Percentiles rank a stretch among this genome's conserved stretches.
phyloP scores from a whole-genome alignment of 371 early-diverging fungal genomes.

The Zychaea mexicana region DNA sequence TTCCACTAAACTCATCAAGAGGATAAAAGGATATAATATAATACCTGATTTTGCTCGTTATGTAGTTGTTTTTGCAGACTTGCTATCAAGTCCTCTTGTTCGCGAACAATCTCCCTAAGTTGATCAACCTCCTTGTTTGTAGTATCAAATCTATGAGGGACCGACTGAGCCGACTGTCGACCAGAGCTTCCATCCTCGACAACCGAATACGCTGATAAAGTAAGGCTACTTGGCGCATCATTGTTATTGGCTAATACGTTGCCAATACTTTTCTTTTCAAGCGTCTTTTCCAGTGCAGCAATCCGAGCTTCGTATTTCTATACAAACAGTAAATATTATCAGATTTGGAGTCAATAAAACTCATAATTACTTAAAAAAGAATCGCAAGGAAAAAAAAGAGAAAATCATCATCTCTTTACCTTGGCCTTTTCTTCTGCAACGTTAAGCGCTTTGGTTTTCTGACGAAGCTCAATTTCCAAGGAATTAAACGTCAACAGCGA shows the following conservation, averaged over 20 bases:
- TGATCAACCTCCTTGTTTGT: slow-evolving; percentile 9
- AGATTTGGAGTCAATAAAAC: too few species aligned
- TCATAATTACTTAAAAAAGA: too few species aligned
- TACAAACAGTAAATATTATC: background rate
- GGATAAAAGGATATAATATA: background rate
- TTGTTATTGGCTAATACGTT: background rate
- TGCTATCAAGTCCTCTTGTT: slow-evolving; percentile 5
- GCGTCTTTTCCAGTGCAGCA: slow-evolving; percentile 40
- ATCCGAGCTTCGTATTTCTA: slow-evolving; percentile 51
- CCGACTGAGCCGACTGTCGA: too few species aligned
- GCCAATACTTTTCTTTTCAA: slow-evolving; percentile 26
- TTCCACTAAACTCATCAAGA: background rate
- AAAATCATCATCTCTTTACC: too few species aligned
- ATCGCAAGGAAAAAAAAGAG: too few species aligned
- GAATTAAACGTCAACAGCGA: slow-evolving; percentile 2
- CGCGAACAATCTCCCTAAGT: slow-evolving; percentile 13
- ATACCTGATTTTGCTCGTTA: slow-evolving; percentile 23
- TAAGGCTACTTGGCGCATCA: background rate
- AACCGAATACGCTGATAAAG: slow-evolving; percentile 25
- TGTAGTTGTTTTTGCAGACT: slow-evolving; percentile 13
- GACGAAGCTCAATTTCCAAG: slow-evolving; percentile 20
- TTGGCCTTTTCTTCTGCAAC: slow-evolving; percentile 34
- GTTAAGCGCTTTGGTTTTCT: slow-evolving; percentile 40
- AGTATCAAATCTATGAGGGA: too few species aligned
- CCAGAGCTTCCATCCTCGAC: slow-evolving; percentile 12